These are phyloP conservation scores for Macaranga tanarius DNA, from an alignment of 441 rosid genomes.

Conservation along the genomic window DNA sequence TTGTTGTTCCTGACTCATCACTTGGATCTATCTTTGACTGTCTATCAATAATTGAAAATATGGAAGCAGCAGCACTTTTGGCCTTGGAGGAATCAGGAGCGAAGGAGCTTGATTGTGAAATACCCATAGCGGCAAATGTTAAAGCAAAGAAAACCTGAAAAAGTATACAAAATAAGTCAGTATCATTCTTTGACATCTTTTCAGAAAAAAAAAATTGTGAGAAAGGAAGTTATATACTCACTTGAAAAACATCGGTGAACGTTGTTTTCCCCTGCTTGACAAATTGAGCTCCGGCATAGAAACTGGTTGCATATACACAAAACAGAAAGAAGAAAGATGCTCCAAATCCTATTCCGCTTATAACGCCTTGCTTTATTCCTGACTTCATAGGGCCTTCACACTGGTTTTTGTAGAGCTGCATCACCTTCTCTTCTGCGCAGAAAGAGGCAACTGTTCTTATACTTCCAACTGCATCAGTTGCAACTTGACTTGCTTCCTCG, in stretches of 20 bases:
- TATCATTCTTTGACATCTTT: slow-evolving; percentile 28
- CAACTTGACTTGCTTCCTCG: slow-evolving; percentile 86
- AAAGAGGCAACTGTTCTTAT: slow-evolving; percentile 87
- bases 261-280: slow-evolving; percentile 49
- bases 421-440: slow-evolving; percentile 77
- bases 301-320: slow-evolving; percentile 52
- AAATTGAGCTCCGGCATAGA: slow-evolving; percentile 72
- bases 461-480: slow-evolving; percentile 76
- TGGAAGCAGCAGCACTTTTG: slow-evolving; percentile 52
- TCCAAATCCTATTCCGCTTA: slow-evolving; percentile 68
- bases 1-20: slow-evolving; percentile 44
- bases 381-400: slow-evolving; percentile 64
- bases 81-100: slow-evolving; percentile 59
- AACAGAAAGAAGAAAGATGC: slow-evolving; percentile 55
- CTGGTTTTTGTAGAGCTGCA: slow-evolving; percentile 56
- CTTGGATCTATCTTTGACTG: slow-evolving; percentile 62
- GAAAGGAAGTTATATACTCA: slow-evolving; percentile 23
- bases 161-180: slow-evolving; percentile 50
- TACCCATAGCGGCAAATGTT: slow-evolving; percentile 50
- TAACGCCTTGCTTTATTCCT: slow-evolving; percentile 66
- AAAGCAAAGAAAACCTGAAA: slow-evolving; percentile 67
- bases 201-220: not conserved
- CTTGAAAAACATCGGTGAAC: slow-evolving; percentile 59
- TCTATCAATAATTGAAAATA: slow-evolving; percentile 56
- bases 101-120: slow-evolving; percentile 60